Evolutionary conservation across 2,329 filamentous ascomycete genomes (phyloP).

Genomic region (Sarocladiaceae sp.): DNA sequence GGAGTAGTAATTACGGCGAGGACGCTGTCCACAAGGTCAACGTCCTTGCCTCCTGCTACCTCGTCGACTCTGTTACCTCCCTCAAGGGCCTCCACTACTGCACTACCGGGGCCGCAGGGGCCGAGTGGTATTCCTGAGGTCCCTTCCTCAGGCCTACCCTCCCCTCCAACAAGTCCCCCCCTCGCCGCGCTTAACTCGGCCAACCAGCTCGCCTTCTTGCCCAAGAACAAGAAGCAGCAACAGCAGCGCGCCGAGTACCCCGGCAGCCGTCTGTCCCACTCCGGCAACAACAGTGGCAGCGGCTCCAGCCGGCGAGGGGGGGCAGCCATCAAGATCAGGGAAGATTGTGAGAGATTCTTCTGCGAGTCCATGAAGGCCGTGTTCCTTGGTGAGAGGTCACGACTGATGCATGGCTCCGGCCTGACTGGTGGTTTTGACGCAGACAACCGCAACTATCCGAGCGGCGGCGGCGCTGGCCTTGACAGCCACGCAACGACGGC

Average conservation of each 20-base stretch:
- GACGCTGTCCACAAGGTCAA: slow-evolving; percentile 58
- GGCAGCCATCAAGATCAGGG: slow-evolving; percentile 94
- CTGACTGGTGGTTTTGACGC: slow-evolving; percentile 58
- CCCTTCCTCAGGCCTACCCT: slow-evolving; percentile 75
- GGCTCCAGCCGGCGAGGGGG: slow-evolving; percentile 61
- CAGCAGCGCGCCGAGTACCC: slow-evolving; percentile 34
- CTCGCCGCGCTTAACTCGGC: slow-evolving; percentile 66
- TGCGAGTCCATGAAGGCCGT: slow-evolving; percentile 89
- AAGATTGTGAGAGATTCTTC: slow-evolving; percentile 99
- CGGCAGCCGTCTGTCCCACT: slow-evolving; percentile 27
- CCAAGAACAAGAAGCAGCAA: slow-evolving; percentile 46
- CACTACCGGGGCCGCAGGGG: slow-evolving; percentile 82
- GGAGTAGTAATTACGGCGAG: slow-evolving; percentile 73
- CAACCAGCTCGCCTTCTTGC: slow-evolving; percentile 60
- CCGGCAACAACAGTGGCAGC: neutral
- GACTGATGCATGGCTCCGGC: slow-evolving; percentile 72
- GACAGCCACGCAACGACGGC: slow-evolving; percentile 20
- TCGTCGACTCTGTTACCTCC: slow-evolving; percentile 65
- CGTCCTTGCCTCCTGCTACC: slow-evolving; percentile 87
- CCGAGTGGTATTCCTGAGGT: slow-evolving; percentile 95
- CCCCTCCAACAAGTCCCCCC: slow-evolving; percentile 83
- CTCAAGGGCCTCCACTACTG: slow-evolving; percentile 90
- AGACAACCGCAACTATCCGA: slow-evolving; percentile 1
- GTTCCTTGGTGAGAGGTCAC: slow-evolving; percentile 93
- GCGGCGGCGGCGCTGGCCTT: too few species aligned